Evolutionary conservation across 371 early-diverging fungal species (phyloP).

Genomic region (Apophysomyces ossiformis): DNA sequence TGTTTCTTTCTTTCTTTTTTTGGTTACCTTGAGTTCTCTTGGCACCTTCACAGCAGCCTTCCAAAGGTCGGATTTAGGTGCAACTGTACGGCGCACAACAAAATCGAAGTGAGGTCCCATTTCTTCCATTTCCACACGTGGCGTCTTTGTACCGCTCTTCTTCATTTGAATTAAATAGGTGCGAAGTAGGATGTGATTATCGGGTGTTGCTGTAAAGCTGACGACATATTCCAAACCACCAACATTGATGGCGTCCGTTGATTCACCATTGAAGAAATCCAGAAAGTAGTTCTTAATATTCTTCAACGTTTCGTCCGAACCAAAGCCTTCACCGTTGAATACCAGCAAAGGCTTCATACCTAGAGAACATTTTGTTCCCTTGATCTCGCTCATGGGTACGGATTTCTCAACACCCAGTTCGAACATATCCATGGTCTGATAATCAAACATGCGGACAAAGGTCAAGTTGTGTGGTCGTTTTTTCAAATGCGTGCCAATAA

Average conservation of each 20-base stretch:
- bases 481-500: conserved; percentile 91
- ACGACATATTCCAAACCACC: conserved; percentile 92
- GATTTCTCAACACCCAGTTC: conserved; percentile 86
- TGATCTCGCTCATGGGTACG: conserved; percentile 71
- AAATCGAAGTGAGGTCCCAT: conserved; percentile 95
- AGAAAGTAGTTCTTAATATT: conserved; percentile 83
- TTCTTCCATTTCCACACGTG: conserved; percentile 90
- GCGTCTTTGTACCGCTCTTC: conserved; percentile 84
- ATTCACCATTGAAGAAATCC: conserved; percentile 93
- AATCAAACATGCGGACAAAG: conserved; percentile 90
- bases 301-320: conserved; percentile 67
- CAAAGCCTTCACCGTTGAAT: conserved; percentile 91
- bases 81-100: conserved; percentile 72
- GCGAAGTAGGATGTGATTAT: conserved; percentile 74
- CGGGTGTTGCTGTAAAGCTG: conserved; percentile 79
- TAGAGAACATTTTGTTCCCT: conserved; percentile 77
- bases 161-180: conserved; percentile 83
- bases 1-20: no score
- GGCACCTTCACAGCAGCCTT: conserved; percentile 84
- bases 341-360: conserved; percentile 90
- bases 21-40: conserved; percentile 78
- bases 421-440: conserved; percentile 93
- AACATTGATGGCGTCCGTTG: conserved; percentile 72
- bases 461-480: conserved; percentile 95
- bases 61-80: conserved; percentile 81